Base-by-base conservation (phyloP, 2,329 filamentous ascomycete species). In the Botryotinia narcissicola region DNA sequence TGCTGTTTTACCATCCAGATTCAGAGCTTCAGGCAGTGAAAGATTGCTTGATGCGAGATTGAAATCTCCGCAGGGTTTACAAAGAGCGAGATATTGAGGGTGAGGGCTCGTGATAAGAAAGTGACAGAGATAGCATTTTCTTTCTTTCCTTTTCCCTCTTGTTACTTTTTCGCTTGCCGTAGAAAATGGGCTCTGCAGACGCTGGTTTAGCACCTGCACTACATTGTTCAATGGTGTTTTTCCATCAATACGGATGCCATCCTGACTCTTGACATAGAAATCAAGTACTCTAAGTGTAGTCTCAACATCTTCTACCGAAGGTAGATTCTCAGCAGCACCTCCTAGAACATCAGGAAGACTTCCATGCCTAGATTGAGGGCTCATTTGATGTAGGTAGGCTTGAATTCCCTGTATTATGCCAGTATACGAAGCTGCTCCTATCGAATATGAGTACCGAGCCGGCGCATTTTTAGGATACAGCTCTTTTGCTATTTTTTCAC, bases 31-130 rank as follows among this genome's bases (percentile, higher is more conserved):
- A 2, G 74, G 74, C 37, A 75, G 71, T 48, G 75, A 76, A 29
- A 76, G 35, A 60, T 44, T 37, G 18, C 48, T 62, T 57, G 74
- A 75, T n/a, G 75, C 73, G 29, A 76, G 71, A 51, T 76, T 76
- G 68, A 75, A 76, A 48, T 70, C 60, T 54, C 75, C 75, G 29
- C 75, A 76, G 25, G 62, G 60, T n/a, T 73, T 74, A n/a, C 75
- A 76, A 7, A 75, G 69, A 25, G 74, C 73, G 4, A 59, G 70
- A 32, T 75, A 76, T 42, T 75, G 74, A 51, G 69, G 69, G 44
- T 76, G 75, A 29, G 57, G 62, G 40, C 12, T 62, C 2, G 73
- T 37, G 4, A 71, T 46, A 1, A 71, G 42, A 32, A 48, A 63
- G 7, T 63, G 42, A 32, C 69, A 71, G 12, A 71, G n/a, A 35